A percentile compares a stretch with the other conserved stretches of the same genome.
Evolutionary conservation across 306 rosid species (phyloP).

Genomic region (Potentilla sterilis): DNA sequence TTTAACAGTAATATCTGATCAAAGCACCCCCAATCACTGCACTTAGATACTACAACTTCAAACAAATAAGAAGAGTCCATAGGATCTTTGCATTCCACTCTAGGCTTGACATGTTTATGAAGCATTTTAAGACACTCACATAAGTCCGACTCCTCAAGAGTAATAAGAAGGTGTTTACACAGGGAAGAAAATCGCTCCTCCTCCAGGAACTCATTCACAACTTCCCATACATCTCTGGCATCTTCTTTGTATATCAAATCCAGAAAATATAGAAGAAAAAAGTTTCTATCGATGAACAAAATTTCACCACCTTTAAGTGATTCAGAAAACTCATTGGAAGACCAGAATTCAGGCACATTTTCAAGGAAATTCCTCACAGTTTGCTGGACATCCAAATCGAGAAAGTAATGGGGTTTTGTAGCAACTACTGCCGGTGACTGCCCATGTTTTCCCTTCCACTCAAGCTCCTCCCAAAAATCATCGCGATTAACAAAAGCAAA

Average conservation of each 20-base stretch:
- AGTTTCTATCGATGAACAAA: slow-evolving; percentile 57
- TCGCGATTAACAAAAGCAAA: slow-evolving; percentile 81
- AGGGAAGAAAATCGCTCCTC: slow-evolving; percentile 68
- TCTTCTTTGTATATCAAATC: slow-evolving; percentile 69
- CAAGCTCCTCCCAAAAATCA: slow-evolving; percentile 94
- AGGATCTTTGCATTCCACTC: slow-evolving; percentile 37
- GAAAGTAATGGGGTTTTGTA: slow-evolving; percentile 92
- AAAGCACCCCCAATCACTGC: slow-evolving; percentile 50
- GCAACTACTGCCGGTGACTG: slow-evolving; percentile 97
- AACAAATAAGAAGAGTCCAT: slow-evolving; percentile 45
- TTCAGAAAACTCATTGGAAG: slow-evolving; percentile 70
- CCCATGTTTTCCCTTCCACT: slow-evolving; percentile 98
- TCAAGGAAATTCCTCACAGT: slow-evolving; percentile 75
- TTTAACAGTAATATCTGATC: slow-evolving; percentile 67
- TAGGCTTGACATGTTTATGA: slow-evolving; percentile 45
- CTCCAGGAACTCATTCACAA: slow-evolving; percentile 50
- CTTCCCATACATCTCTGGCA: slow-evolving; percentile 64
- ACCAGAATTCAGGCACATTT: slow-evolving; percentile 92
- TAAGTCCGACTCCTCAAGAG: slow-evolving; percentile 71
- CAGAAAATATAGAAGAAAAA: slow-evolving; percentile 57
- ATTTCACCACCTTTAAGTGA: slow-evolving; percentile 85
- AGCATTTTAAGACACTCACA: slow-evolving; percentile 52
- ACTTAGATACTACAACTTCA: slow-evolving; percentile 58
- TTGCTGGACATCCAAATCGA: slow-evolving; percentile 66
- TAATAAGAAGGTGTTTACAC: slow-evolving; percentile 75